Percentiles rank a stretch among this genome's conserved stretches.
These are phyloP conservation scores for Calocybe gangraenosa DNA, from an alignment of 768 basidiomycete species.

Conservation along the genomic window DNA sequence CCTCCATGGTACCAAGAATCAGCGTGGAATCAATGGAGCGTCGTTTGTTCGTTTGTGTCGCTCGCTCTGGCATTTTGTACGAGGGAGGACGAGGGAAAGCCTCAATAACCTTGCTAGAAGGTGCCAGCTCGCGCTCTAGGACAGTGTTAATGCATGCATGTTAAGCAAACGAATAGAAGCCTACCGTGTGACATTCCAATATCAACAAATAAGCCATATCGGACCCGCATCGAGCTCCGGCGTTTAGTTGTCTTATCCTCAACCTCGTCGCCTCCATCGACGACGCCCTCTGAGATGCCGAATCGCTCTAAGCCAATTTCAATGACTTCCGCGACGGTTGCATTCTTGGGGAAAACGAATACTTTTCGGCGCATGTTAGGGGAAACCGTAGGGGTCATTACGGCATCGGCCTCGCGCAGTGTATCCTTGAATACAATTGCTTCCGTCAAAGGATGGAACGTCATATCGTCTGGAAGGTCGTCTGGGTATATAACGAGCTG, in stretches of 20 bases:
- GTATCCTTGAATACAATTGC: conserved; percentile 88
- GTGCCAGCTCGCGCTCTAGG: conserved; percentile 72
- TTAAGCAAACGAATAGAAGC: conserved; percentile 18
- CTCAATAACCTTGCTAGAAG: conserved; percentile 83
- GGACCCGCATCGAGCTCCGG: conserved; percentile 70
- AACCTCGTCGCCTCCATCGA: conserved; percentile 96
- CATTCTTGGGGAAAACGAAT: conserved; percentile 90
- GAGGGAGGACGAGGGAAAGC: conserved; percentile 74
- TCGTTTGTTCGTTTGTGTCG: conserved; percentile 63
- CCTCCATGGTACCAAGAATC: conserved; percentile 65
- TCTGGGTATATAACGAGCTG: conserved; percentile 85
- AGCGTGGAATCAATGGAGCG: conserved; percentile 82
- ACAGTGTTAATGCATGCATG: neutral
- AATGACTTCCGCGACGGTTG: conserved; percentile 94
- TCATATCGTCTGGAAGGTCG: conserved; percentile 92
- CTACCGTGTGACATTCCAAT: conserved; percentile 62
- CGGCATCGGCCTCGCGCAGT: conserved; percentile 48
- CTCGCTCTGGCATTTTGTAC: conserved; percentile 60
- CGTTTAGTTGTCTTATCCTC: conserved; percentile 89
- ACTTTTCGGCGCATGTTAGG: conserved; percentile 70
- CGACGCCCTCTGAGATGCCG: conserved; percentile 95
- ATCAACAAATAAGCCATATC: conserved; percentile 73
- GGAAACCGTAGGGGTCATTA: conserved; percentile 49
- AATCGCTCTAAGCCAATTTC: conserved; percentile 91
- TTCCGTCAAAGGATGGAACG: conserved; percentile 89